phyloP scores from a whole-genome alignment of 75 land plant genomes.

The Pseudotsuga menziesii region DNA sequence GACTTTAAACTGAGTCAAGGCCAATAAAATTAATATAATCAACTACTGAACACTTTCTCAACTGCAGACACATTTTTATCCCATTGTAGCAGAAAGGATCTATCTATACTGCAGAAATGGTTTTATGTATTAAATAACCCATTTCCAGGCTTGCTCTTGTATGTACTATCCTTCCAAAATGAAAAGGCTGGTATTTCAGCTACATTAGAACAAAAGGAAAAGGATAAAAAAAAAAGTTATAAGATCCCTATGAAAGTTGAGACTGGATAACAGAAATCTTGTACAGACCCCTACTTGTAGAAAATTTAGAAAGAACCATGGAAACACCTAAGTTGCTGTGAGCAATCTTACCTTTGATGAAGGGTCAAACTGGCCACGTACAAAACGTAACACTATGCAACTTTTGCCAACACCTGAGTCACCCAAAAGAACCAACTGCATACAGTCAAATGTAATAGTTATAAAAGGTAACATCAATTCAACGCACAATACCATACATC shows the following conservation, averaged over 20 bases:
- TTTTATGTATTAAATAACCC: no score
- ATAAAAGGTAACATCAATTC: not conserved
- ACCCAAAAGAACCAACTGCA: slow-evolving; percentile 83
- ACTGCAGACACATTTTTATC: not conserved
- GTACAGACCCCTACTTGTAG: not conserved
- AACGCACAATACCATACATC: not conserved
- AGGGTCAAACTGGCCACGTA: slow-evolving; percentile 98
- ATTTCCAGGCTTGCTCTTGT: not conserved
- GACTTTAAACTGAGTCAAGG: not conserved
- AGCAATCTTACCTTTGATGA: slow-evolving; percentile 72
- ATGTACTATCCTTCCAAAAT: not conserved
- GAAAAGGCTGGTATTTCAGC: not conserved
- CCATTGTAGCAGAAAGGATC: not conserved
- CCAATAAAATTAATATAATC: not conserved
- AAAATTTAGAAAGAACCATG: not conserved
- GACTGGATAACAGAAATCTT: not conserved
- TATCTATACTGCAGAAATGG: not conserved
- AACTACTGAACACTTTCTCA: not conserved
- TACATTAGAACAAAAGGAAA: not conserved
- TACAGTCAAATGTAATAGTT: not conserved
- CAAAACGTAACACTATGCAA: slow-evolving; percentile 97
- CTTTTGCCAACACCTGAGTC: slow-evolving; percentile 99
- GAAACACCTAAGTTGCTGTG: not conserved
- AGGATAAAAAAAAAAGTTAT: not conserved
- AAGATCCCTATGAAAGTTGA: not conserved